Evolutionary conservation across 2,329 filamentous ascomycete genomes (phyloP).

Genomic region (Trichoderma cornu-damae): DNA sequence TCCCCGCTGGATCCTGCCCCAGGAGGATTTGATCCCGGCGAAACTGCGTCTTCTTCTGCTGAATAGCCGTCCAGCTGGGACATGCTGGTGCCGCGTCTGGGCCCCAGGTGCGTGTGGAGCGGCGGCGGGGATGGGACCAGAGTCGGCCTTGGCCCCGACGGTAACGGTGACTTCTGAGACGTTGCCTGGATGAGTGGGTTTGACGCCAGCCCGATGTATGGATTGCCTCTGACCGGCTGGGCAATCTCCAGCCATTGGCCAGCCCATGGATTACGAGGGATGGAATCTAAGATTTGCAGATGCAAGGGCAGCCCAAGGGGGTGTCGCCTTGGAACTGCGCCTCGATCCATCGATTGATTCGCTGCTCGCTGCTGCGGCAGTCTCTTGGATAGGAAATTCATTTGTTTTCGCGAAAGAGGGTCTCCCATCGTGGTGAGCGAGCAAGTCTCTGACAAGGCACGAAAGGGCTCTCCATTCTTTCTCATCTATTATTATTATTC

Average conservation of each 20-base stretch:
- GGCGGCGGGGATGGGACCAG: constrained; percentile 12
- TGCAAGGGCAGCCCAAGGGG: not conserved
- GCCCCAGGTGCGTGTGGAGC: constrained; percentile 15
- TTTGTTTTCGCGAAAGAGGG: not conserved
- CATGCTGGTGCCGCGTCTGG: constrained; percentile 9
- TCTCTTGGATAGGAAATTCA: not conserved
- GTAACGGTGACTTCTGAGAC: not conserved
- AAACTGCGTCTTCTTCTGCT: constrained; percentile 2
- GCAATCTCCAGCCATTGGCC: not conserved
- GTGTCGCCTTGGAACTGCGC: not conserved
- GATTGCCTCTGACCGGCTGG: not conserved
- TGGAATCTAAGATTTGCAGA: not conserved
- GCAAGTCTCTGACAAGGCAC: not conserved
- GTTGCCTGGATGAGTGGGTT: not conserved
- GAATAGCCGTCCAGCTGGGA: not conserved
- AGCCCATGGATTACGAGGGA: not conserved
- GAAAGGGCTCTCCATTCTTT: not conserved
- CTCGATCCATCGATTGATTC: no score
- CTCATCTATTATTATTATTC: no score
- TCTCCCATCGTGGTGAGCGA: not conserved
- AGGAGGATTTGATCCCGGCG: not conserved
- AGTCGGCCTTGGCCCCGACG: not conserved
- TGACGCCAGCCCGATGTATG: not conserved
- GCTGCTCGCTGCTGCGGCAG: not conserved
- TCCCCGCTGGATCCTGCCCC: not conserved